Conservation (phyloP, 768 basidiomycete species). For the Lentinula raphanica region DNA sequence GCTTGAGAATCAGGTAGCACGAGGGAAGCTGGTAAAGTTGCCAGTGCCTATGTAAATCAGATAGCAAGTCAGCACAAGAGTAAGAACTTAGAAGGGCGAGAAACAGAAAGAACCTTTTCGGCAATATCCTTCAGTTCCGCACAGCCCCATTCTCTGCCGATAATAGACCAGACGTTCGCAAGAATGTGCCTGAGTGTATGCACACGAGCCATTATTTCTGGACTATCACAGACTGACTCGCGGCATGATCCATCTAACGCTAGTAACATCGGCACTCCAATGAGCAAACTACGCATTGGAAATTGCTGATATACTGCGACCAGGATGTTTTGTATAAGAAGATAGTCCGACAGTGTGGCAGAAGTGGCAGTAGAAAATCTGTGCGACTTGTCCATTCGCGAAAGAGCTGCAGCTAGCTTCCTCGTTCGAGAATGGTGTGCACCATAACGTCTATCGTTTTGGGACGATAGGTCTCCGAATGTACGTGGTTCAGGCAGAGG, state of each 20-base stretch:
- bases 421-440: slow-evolving; percentile 45
- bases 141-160: slow-evolving; percentile 71
- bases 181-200: slow-evolving; percentile 59
- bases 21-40: slow-evolving; percentile 31
- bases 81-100: neutral
- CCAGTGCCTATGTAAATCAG: slow-evolving; percentile 36
- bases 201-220: slow-evolving; percentile 36
- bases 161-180: slow-evolving; percentile 56
- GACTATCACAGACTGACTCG: slow-evolving; percentile 34
- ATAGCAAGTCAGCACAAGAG: slow-evolving; percentile 9
- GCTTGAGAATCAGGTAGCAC: slow-evolving; percentile 30
- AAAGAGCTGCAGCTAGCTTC: slow-evolving; percentile 52
- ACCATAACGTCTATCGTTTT: slow-evolving; percentile 42
- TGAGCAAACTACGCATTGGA: slow-evolving; percentile 70
- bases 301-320: slow-evolving; percentile 61
- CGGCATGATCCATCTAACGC: slow-evolving; percentile 56
- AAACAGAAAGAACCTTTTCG: slow-evolving; percentile 42
- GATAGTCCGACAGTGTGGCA: slow-evolving; percentile 72
- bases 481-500: slow-evolving; percentile 22
- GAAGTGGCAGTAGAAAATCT: slow-evolving; percentile 37
- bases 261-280: slow-evolving; percentile 83
- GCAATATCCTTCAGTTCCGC: slow-evolving; percentile 46
- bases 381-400: slow-evolving; percentile 42
- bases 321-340: slow-evolving; percentile 64
- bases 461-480: slow-evolving; percentile 24